Evolutionary conservation across 352 stramenopile genomes (phyloP).

Genomic region (Phytopythium mirpurense): DNA sequence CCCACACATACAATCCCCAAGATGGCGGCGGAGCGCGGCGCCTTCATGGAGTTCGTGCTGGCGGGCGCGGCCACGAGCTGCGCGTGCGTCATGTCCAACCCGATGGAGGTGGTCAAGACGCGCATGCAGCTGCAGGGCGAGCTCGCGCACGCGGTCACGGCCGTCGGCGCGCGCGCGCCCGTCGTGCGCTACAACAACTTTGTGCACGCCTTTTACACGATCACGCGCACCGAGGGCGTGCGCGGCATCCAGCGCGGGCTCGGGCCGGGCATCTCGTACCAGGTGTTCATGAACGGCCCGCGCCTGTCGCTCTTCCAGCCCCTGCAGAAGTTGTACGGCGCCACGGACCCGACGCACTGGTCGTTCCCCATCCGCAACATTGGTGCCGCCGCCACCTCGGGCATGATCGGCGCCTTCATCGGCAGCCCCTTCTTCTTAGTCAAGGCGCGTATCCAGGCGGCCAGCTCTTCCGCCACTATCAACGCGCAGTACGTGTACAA

Average conservation of each 20-base stretch:
- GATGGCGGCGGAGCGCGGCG: slow-evolving; percentile 36
- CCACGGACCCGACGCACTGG: slow-evolving; percentile 67
- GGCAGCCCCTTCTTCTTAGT: slow-evolving; percentile 85
- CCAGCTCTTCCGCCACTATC: slow-evolving; percentile 63
- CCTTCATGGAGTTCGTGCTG: slow-evolving; percentile 68
- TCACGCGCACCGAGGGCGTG: slow-evolving; percentile 68
- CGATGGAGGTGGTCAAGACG: slow-evolving; percentile 90
- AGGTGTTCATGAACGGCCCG: slow-evolving; percentile 80
- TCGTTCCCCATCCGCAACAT: slow-evolving; percentile 78
- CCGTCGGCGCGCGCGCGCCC: slow-evolving; percentile 11
- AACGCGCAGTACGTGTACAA: slow-evolving; percentile 84
- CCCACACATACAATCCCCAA: too few relatives aligned
- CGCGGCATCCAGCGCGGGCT: slow-evolving; percentile 77
- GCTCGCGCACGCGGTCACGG: slow-evolving; percentile 42
- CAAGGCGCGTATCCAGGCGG: slow-evolving; percentile 80
- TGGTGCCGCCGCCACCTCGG: slow-evolving; percentile 63
- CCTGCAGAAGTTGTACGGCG: slow-evolving; percentile 72
- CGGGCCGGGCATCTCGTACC: slow-evolving; percentile 72
- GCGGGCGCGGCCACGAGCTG: slow-evolving; percentile 57
- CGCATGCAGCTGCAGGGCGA: slow-evolving; percentile 87
- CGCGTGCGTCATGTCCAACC: slow-evolving; percentile 77
- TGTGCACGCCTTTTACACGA: slow-evolving; percentile 82
- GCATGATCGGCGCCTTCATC: slow-evolving; percentile 68
- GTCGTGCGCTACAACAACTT: slow-evolving; percentile 82
- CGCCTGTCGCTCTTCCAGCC: slow-evolving; percentile 76